phyloP scores from a whole-genome alignment of 139 green algal genomes.

The Microglena sp. region DNA sequence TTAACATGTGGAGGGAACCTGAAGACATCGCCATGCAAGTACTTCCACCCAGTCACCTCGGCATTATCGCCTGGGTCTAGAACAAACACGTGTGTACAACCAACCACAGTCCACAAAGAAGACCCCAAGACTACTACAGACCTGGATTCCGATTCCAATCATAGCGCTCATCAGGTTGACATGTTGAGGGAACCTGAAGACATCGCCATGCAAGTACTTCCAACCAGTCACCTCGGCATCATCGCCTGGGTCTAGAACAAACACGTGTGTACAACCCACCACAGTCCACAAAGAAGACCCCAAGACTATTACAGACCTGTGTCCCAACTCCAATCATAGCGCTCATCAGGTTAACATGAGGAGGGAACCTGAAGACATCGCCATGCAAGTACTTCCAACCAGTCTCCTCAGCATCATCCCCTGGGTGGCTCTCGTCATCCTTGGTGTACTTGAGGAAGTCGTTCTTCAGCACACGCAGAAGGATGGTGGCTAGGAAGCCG shows the following conservation, averaged over 20 bases:
- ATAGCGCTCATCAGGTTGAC: slow-evolving; percentile 73
- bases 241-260: too few relatives aligned
- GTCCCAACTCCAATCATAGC: slow-evolving; percentile 74
- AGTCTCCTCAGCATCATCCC: too few relatives aligned
- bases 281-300: too few relatives aligned
- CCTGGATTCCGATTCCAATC: slow-evolving; percentile 69
- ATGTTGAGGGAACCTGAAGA: slow-evolving; percentile 78
- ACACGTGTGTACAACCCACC: too few relatives aligned
- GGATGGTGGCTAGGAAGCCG: slow-evolving; percentile 90
- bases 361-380: slow-evolving; percentile 86
- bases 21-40: slow-evolving; percentile 92
- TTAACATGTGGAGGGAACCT: slow-evolving; percentile 65
- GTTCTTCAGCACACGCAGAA: slow-evolving; percentile 85
- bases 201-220: slow-evolving; percentile 92
- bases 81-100: too few relatives aligned
- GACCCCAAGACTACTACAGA: too few relatives aligned
- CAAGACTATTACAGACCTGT: too few relatives aligned
- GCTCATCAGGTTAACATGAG: slow-evolving; percentile 63
- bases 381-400: slow-evolving; percentile 89
- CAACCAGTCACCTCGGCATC: slow-evolving; percentile 36
- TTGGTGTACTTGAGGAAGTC: slow-evolving; percentile 83
- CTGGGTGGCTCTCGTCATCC: too few relatives aligned
- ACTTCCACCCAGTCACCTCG: slow-evolving; percentile 68
- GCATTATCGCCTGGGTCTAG: slow-evolving; percentile 7
- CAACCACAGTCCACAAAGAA: too few relatives aligned